Base-by-base conservation (phyloP, 225 moss, liverwort and hornwort species). In the Climacium dendroides region DNA sequence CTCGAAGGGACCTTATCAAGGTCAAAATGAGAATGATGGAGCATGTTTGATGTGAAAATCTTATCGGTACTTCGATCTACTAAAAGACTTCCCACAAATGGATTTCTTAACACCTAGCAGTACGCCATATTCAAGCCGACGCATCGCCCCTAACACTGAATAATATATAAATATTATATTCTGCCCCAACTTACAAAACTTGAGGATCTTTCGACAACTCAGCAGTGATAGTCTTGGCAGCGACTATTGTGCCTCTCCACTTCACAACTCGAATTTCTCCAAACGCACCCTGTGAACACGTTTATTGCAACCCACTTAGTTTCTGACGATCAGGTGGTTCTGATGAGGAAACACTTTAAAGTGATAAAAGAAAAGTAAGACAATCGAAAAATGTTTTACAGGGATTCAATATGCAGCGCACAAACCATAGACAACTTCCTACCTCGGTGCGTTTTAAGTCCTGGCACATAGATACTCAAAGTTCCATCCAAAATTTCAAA, bases 241-340 rank as follows among this genome's bases (percentile, higher is more conserved):
- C 94, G 71, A 94, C 94, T 87, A 90, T 43, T 39, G 94, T 94
- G 80, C 94, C 94, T 83, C 94, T 89, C 94, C 94, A 94, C 83
- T 92, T 94, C 83, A 91, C 92, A 85, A 90, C 94, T 88, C 94
- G 87, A 87, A 94, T 94, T 85, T 92, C 94, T 85, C 94, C 94
- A 87, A 94, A 94, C 11, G 94, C 94, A 85, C 94, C 94, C 94
- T 94, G 58, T 55, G 23, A 65, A 79, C 54, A 74, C 37, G 67
- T 72, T 80, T 14, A 39, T 80, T 86, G 39, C 81, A 84, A 75
- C 41, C 55, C 74, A 70, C 54, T 92, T 64, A 87, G 67, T 72
- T 73, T 69, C 73, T 74, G 76, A 80, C 43, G 19, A 76, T 61
- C 47, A 28, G 30, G 63, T 63, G 80, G 58, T 80, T 32, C 79